Evolutionary conservation across 108 stramenopile genomes (phyloP), one percentile per base, ranked within the genome.

Genomic region (Cyclotella choctawhatcheeana): DNA sequence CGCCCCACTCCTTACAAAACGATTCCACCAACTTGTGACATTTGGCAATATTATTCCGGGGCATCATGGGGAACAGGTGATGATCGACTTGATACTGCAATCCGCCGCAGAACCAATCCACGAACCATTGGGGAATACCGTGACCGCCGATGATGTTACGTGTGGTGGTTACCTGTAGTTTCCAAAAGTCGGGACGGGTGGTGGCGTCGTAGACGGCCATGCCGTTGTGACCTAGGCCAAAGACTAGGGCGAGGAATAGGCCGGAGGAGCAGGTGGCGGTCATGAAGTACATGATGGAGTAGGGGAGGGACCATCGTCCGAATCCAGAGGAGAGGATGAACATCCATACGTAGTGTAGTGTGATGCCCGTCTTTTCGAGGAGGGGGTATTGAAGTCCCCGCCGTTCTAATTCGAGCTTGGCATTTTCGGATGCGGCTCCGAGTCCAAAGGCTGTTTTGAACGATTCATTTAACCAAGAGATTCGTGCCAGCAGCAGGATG

Each of bases 71-170:
- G 89, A 99, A 99, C 52, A 99, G 86, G 85, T 99, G 99, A 78
- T 99, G 99, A 61, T 99, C 99, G 7, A 99, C 97, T 84, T 99
- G 99, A 58, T 97, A 98, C 68, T 99, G 97, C 10, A 99, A 88
- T 34, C 98, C 97, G 61, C 98, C 97, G 67, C 97, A 99, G 83
- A 98, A 97, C 98, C 98, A 99, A 61, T 98, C 93, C 20, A 98
- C 97, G 51, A 99, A 97, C 65, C 68, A 88, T 81, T 96, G 93
- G 29, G 94, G 93, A 73, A 94, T 82, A n/a, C 92, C 90, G 53
- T 97, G 91, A 72, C 93, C 96, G 24, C 92, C 94, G 17, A 81
- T 97, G 47, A 99, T 92, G 88, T 99, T 99, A 47, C 99, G 82
- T n/a, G 97, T 98, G 29, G 99, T 98, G 10, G 97, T 97, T 27